These are phyloP conservation scores for Rosa rugosa DNA, from an alignment of 306 rosid genomes.

Conservation along the genomic window DNA sequence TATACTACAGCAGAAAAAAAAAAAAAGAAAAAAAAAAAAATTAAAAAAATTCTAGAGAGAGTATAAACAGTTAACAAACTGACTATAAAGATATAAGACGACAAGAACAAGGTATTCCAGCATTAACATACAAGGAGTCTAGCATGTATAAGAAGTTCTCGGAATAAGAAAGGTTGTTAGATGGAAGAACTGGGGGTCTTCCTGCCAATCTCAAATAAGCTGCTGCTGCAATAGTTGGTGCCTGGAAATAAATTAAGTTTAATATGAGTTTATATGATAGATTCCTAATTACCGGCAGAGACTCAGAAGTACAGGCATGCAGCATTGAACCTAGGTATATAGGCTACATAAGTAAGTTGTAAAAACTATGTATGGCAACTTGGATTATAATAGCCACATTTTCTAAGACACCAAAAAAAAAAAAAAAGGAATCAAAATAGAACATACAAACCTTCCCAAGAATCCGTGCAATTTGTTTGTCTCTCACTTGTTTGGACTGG, in stretches of 20 bases:
- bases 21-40: no score
- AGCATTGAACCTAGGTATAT: neutral
- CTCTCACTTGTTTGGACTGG: conserved; percentile 80
- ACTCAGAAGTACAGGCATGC: neutral
- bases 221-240: conserved; percentile 85
- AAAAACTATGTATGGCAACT: neutral
- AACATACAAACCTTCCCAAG: conserved; percentile 69
- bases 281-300: neutral
- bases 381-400: neutral
- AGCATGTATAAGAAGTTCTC: conserved; percentile 94
- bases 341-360: neutral
- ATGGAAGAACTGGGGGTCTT: conserved; percentile 89
- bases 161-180: conserved; percentile 71
- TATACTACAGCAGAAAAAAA: neutral
- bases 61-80: neutral
- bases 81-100: neutral
- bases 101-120: neutral
- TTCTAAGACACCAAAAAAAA: neutral
- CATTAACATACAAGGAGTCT: conserved; percentile 68
- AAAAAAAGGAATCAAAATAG: conserved; percentile 18
- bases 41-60: neutral
- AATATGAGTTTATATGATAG: conserved; percentile 5
- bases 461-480: conserved; percentile 81
- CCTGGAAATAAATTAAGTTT: conserved; percentile 41
- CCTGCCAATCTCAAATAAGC: conserved; percentile 80